Conservation (phyloP, 805 yeast genomes). For the Wickerhamomyces rabaulensis region DNA sequence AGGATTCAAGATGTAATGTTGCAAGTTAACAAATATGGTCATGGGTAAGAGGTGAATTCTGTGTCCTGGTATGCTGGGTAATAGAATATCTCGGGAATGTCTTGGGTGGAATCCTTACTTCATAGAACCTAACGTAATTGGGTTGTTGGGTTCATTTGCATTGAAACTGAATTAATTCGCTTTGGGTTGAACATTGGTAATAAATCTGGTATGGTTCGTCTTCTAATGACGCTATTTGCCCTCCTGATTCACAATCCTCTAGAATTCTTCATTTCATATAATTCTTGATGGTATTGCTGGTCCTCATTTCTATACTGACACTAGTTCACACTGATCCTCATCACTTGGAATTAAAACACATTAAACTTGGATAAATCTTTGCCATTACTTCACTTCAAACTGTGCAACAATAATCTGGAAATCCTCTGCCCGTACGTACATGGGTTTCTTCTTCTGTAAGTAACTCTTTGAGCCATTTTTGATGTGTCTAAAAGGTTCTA, state of each 20-base stretch:
- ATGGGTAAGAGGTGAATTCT: background rate
- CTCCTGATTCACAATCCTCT: background rate
- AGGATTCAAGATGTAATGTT: background rate
- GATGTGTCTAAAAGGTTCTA: slow-evolving; percentile 9
- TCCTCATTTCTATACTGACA: background rate
- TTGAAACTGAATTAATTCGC: no score
- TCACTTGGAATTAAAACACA: background rate
- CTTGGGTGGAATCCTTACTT: no score
- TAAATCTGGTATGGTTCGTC: background rate
- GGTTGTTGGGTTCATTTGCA: no score
- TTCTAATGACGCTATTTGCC: background rate
- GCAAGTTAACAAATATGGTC: background rate
- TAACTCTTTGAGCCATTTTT: slow-evolving; percentile 98
- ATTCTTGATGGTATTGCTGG: background rate
- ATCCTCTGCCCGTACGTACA: slow-evolving; percentile 53
- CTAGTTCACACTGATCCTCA: background rate
- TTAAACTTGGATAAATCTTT: background rate
- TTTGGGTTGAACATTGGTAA: background rate
- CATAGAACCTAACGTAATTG: no score
- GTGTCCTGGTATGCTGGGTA: no score
- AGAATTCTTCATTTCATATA: background rate
- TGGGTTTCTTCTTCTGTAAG: slow-evolving; percentile 99
- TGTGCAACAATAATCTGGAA: background rate
- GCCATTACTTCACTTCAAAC: background rate
- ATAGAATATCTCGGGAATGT: no score